Base-by-base conservation (phyloP, 225 moss, liverwort and hornwort species). In the Bryoerythrophyllum caledonicum region DNA sequence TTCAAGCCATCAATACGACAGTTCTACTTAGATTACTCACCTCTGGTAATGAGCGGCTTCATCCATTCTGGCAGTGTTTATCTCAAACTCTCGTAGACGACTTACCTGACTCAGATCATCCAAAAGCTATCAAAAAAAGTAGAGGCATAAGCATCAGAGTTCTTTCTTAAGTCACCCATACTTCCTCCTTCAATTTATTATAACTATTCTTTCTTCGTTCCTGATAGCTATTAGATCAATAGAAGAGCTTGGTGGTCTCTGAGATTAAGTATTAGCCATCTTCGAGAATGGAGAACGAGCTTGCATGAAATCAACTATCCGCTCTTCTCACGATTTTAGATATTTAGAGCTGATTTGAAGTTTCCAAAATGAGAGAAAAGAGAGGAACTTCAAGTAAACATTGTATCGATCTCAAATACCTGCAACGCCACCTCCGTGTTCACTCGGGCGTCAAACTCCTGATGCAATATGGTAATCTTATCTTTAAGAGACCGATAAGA, bases 371-470 rank as follows among this genome's bases (percentile, higher is more conserved):
- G 48, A 5, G 19, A 38, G 19, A 49, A 49, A 49, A 75, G 6
- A 6, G 48, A 5, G 19, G 51, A 73, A 48, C 48, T 48, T 48
- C 32, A 32, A 32, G 32, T 32, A 32, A 32, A 41, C 8, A 40
- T 27, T 20, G 65, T 6, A 20, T 60, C 44, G 71, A 9, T 74
- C 43, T 25, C 20, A 13, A 32, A 32, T 51, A 92, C 94, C 94
- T 94, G 92, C 68, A 86, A 72, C 61, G 83, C 89, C 80, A 94
- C 92, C 82, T 94, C 90, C 19, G 87, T 83, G 82, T 89, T 86
- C 40, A 92, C 90, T 85, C 89, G 89, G 41, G 85, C 82, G 76
- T 92, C 90, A 68, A 92, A 94, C 80, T 92, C 94, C 49, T 89
- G 67, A 59, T 90, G 89, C 35, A 94, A 81, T 15, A 75, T 49